A percentile compares a stretch with the other conserved stretches of the same genome.
Conservation (phyloP, 1,139 yeast genomes). For the Kodamaea plutei region DNA sequence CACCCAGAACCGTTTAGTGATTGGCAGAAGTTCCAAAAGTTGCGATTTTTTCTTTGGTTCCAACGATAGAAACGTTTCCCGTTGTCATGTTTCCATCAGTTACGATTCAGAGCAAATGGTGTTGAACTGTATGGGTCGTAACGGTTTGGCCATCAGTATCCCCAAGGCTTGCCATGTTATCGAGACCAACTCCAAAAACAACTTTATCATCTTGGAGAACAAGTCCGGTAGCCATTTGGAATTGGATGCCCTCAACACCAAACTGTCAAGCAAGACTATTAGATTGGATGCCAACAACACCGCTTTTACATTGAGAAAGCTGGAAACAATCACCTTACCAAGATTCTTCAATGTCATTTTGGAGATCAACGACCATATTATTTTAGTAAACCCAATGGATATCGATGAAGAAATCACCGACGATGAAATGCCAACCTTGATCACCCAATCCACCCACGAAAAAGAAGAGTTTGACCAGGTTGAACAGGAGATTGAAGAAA, state of each 20-base stretch:
- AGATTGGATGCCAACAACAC: constrained; percentile 44
- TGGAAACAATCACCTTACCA: constrained; percentile 54
- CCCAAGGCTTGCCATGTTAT: constrained; percentile 45
- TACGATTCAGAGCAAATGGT: constrained; percentile 24
- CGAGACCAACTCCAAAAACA: constrained; percentile 21
- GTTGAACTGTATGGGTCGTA: constrained; percentile 63
- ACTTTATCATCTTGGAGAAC: constrained; percentile 34
- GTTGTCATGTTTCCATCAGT: constrained; percentile 52
- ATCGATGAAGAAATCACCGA: constrained; percentile 42
- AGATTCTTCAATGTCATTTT: constrained; percentile 53
- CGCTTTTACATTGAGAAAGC: constrained; percentile 52
- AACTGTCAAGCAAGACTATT: constrained; percentile 30
- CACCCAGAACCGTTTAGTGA: constrained; percentile 21
- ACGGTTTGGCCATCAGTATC: constrained; percentile 61
- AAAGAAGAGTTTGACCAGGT: neutral
- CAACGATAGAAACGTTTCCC: constrained; percentile 58
- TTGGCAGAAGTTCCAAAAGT: constrained; percentile 66
- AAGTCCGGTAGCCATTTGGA: constrained; percentile 19
- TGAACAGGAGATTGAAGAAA: neutral
- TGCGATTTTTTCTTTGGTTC: constrained; percentile 56
- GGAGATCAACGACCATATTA: constrained; percentile 58
- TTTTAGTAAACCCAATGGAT: constrained; percentile 49
- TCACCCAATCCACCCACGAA: neutral
- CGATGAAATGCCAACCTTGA: constrained; percentile 31
- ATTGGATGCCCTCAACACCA: constrained; percentile 12